Conservation (phyloP, 176 grass and related monocot species). For the Melocanna baccifera region DNA sequence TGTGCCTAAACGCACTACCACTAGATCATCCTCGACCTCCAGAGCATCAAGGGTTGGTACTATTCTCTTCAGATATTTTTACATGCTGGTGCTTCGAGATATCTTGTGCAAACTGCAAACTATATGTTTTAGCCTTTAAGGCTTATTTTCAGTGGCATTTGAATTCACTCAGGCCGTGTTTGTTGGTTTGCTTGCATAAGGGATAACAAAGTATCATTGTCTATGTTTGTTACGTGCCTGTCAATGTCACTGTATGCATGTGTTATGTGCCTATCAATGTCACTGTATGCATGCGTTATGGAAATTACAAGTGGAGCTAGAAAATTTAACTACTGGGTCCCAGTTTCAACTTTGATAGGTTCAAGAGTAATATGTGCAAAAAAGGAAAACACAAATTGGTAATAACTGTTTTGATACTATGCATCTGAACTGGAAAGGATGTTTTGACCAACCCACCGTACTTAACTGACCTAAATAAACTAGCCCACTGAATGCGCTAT, state of each 20-base stretch:
- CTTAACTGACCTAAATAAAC: constrained; percentile 1
- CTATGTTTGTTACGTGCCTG: constrained; percentile 10
- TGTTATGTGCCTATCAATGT: neutral
- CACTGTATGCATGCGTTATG: neutral
- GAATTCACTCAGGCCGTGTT: neutral
- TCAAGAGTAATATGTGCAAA: neutral
- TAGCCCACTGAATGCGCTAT: neutral
- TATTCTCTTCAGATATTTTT: neutral
- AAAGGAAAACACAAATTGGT: neutral
- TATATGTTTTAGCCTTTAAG: neutral
- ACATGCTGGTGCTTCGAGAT: constrained; percentile 9
- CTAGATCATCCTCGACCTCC: constrained; percentile 67
- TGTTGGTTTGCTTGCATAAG: neutral
- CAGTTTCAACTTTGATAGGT: neutral
- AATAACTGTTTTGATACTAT: neutral
- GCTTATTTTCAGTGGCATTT: neutral
- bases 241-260: neutral
- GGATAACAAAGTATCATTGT: neutral
- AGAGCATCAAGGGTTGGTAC: constrained; percentile 79
- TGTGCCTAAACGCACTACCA: constrained; percentile 44
- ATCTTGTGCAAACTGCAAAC: neutral
- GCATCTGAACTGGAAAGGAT: neutral
- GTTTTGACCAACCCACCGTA: neutral
- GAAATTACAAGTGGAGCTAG: neutral
- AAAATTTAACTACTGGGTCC: neutral